Base-by-base conservation (phyloP, 192 early-diverging fungal genomes). In the Backusella australiensis region DNA sequence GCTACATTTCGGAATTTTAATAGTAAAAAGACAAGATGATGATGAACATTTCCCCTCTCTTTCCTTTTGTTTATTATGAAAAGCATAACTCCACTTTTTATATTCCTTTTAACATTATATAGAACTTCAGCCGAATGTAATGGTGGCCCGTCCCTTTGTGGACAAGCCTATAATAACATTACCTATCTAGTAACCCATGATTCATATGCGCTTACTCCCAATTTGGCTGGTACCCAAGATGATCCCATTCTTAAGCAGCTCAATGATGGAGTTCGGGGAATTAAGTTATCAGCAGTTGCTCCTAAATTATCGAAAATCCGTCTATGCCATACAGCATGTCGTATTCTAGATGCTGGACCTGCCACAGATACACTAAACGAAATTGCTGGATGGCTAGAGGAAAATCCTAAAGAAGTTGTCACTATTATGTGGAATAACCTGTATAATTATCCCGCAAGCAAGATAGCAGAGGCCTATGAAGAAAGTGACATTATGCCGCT, bases 361-460 rank as follows among this genome's bases (percentile, higher is more conserved):
- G 78, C 90, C 26, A 83, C 85, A 1, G 68, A 79, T 42, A 83
- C 84, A 21, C 80, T 95, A 29, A 69, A 84, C 32, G 69, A 81
- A 73, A 81, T 94, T 69, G 85, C 84, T 34, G 75, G 74, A 15
- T 95, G 85, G 67, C 49, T 95, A 74, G 83, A 90, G 14, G 66
- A 53, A 17, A 90, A 95, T 72, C 84, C 82, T n/a, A 82, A 87
- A 73, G 91, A 95, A 73, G 89, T 95, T 17, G 71, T 95, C n/a
- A 91, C 92, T 11, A 90, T 95, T 63, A 90, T 91, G 76, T 86
- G 93, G 78, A 88, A 92, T 59, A 93, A 95, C 80, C 70, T 81
- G 6, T 84, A 80, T 63, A 84, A 84, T 19, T 81, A 91, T 35
- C 44, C 82, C 14, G 76, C 89, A 0, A 66, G 78, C 12, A 81